Percentiles rank a stretch among this genome's conserved stretches.
phyloP scores from a whole-genome alignment of 305 asterid genomes.

The Fraxinus sp. region DNA sequence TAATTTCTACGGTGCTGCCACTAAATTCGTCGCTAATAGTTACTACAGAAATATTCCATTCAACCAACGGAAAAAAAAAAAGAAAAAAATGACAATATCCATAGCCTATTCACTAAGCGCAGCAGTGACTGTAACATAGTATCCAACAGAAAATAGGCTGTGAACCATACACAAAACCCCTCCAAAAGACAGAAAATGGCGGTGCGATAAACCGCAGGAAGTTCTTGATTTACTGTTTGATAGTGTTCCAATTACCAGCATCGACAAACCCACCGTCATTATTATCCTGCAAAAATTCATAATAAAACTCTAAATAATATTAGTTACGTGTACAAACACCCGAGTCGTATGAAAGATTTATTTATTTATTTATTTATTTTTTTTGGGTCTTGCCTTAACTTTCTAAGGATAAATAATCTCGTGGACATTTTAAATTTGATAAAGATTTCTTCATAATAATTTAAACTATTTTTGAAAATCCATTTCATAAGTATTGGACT shows the following conservation, averaged over 20 bases:
- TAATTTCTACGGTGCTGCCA: neutral
- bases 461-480: too few relatives aligned
- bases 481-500: neutral
- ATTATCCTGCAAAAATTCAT: constrained; percentile 51
- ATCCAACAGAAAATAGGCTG: constrained; percentile 70
- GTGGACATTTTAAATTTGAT: neutral
- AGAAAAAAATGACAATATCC: neutral
- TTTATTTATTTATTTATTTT: too few relatives aligned
- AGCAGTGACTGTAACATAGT: constrained; percentile 63
- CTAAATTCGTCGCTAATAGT: neutral
- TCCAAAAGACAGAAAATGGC: constrained; percentile 73
- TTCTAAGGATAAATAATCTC: neutral
- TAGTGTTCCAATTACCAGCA: constrained; percentile 73
- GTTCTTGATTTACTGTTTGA: constrained; percentile 73
- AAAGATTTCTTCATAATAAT: neutral
- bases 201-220: constrained; percentile 82
- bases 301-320: neutral
- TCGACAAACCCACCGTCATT: constrained; percentile 58
- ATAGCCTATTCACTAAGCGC: constrained; percentile 10
- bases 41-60: neutral
- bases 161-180: constrained; percentile 80
- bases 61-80: neutral
- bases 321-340: too few relatives aligned
- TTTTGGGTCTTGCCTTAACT: too few relatives aligned
- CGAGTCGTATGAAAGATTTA: neutral